Evolutionary conservation across 768 basidiomycete species (phyloP), one percentile per base, ranked within the genome.

Genomic region (Podaxis pistillaris): DNA sequence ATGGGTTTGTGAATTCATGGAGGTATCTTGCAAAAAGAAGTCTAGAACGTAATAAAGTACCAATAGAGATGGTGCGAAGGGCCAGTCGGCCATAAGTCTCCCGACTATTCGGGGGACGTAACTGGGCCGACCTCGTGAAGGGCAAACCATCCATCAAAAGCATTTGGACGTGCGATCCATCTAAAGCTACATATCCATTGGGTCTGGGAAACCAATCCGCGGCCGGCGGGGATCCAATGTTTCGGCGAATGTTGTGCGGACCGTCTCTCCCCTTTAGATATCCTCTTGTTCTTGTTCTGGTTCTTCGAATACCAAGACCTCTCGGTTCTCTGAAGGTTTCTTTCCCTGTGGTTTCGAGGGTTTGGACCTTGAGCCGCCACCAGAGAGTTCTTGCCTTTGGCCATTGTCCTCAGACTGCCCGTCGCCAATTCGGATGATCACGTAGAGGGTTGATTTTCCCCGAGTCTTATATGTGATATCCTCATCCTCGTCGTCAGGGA

Each of bases 401-500:
- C 65, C 33, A 51, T 68, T 60, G 70, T 71, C 4, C 58, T 83
- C 83, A 58, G 79, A 79, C 65, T 82, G 76, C n/a, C 84, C 88
- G 56, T 86, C 82, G 8, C 87, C 86, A 52, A 92, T 81, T 63
- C 75, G 85, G 52, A 93, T 77, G 41, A 83, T 72, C 26, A 90
- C 73, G 54, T 78, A 80, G 38, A 93, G 76, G 15, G 85, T 84
- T 15, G 90, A 91, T 71, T 93, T 94, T 63, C 81, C 80, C 55
- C 92, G 82, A 22, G 84, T 86, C 64, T 83, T 82, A 65, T 91
- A 86, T 22, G 80, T 79, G 60, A 83, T 76, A 62, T 86, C 88
- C 63, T 93, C 87, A 55, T 89, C 87, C 49, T 89, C 87, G 65
- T 90, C 86, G 1, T 85, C 85, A 0, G 91, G 93, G 19, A 89